Base-by-base conservation (phyloP, 306 rosid genomes). In the Macrotyloma uniflorum region DNA sequence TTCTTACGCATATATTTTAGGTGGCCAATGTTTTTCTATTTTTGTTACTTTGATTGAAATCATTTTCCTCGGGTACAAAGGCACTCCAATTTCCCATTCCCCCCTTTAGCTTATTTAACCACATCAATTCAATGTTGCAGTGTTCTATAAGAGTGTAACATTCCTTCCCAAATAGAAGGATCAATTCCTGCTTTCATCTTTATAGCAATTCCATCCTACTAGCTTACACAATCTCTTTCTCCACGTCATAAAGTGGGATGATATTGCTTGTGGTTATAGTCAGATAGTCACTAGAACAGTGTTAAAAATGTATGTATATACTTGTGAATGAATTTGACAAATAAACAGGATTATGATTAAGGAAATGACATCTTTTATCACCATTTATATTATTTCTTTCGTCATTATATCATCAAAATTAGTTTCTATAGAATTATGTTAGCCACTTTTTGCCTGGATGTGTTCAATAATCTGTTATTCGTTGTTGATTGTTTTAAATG, bases 21-120 rank as follows among this genome's bases (percentile, higher is more conserved):
- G 68, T 51, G 43, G 23, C 63, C 26, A 13, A 33, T 59, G 54
- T 53, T 54, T 80, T 72, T 64, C 6, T 26, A 13, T 51, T 38
- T 49, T 8, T 72, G 55, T 14, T 71, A 38, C 55, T 49, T 62
- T 2, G 13, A 24, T 62, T 30, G 35, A 45, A 26, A 3, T 15
- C 49, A 7, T 12, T 38, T 59, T 42, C 15, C 43, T 28, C 33
- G 72, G 45, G 54, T 36, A 47, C 47, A 71, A 70, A 36, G 53
- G 35, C 26, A 46, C 78, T 71, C 10, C 23, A 20, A 28, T 79
- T 42, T 61, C 13, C 35, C 79, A 5, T 62, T 20, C 43, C 33
- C 61, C 67, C 64, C n/a, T 70, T 42, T 4, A 5, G 23, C 46
- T 79, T 78, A 54, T 49, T 59, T 50, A 26, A 79, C 62, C 23